phyloP scores from a whole-genome alignment of 768 basidiomycete genomes.

The Phallus indusiatus region DNA sequence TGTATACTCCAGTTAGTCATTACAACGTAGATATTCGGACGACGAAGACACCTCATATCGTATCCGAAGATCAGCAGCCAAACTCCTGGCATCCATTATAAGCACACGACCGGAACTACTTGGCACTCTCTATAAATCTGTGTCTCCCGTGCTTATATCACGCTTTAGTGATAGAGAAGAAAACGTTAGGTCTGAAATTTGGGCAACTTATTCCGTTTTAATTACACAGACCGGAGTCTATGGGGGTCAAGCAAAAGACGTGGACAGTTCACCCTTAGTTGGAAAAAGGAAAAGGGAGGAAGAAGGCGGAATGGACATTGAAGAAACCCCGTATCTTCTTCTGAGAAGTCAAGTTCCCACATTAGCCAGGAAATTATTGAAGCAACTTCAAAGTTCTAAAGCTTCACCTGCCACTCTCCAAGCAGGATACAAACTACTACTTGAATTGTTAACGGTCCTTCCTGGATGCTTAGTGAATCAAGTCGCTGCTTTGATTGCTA shows the following conservation, averaged over 20 bases:
- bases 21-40: conserved; percentile 69
- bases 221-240: conserved; percentile 80
- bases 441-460: conserved; percentile 66
- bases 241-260: conserved; percentile 49
- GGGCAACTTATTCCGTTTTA: conserved; percentile 74
- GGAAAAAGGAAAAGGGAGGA: conserved; percentile 68
- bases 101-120: conserved; percentile 87
- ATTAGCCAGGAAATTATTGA: conserved; percentile 71
- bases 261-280: conserved; percentile 35
- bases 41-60: conserved; percentile 99
- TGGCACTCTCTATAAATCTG: conserved; percentile 64
- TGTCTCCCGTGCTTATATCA: conserved; percentile 83
- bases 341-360: conserved; percentile 69
- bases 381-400: conserved; percentile 78
- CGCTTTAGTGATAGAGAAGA: conserved; percentile 93
- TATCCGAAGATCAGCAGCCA: conserved; percentile 88
- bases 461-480: conserved; percentile 75
- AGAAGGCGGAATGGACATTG: conserved; percentile 63
- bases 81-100: conserved; percentile 76
- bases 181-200: conserved; percentile 86
- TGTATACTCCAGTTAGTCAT: conserved; percentile 12
- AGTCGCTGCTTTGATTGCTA: conserved; percentile 51
- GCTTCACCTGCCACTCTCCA: conserved; percentile 70
- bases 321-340: conserved; percentile 62
- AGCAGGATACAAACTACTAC: conserved; percentile 74